Evolutionary conservation across 108 stramenopile genomes (phyloP).

Genomic region (Hondaea fermentalgiana): DNA sequence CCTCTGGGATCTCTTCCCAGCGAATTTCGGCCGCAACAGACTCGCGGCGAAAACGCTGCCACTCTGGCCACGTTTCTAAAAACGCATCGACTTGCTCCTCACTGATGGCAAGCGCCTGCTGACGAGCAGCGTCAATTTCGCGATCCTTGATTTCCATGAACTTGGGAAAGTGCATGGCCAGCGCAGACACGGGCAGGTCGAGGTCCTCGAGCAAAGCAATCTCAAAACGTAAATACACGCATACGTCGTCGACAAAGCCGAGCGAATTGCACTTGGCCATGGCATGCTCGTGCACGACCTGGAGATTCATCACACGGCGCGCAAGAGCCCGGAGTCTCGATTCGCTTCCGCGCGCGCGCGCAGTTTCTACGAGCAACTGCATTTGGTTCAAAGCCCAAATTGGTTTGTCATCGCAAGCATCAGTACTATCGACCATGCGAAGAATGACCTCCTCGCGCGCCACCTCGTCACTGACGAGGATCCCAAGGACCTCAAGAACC

Average conservation of each 20-base stretch:
- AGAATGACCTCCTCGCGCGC: not conserved
- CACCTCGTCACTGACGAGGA: not conserved
- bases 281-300: not conserved
- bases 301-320: not conserved
- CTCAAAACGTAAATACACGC: not conserved
- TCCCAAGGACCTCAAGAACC: not conserved
- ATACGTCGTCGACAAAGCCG: not conserved
- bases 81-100: not conserved
- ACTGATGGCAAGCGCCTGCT: not conserved
- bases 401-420: not conserved
- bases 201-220: not conserved
- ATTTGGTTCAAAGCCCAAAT: constrained; percentile 10
- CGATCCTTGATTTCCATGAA: not conserved
- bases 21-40: not conserved
- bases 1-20: not conserved
- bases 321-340: not conserved
- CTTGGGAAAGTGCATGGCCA: constrained; percentile 10
- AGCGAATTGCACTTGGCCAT: constrained; percentile 9
- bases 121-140: not conserved
- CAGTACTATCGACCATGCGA: not conserved
- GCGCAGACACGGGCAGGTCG: not conserved
- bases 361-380: not conserved
- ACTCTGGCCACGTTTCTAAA: not conserved
- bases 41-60: not conserved
- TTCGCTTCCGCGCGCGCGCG: not conserved